phyloP scores from a whole-genome alignment of 768 basidiomycete genomes.

The Neoboletus magnificus region DNA sequence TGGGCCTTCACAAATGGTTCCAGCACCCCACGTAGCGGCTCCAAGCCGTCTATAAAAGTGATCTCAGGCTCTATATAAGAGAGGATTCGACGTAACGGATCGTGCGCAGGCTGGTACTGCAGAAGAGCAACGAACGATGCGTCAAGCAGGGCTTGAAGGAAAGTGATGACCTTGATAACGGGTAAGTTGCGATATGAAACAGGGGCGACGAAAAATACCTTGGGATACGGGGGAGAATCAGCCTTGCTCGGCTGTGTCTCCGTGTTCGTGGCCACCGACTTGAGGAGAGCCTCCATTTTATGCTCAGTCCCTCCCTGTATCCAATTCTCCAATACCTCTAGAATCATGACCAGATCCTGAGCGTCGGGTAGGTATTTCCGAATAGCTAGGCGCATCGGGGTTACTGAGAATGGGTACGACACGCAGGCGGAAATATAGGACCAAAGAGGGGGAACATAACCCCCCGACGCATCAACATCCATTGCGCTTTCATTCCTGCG shows the following conservation, averaged over 20 bases:
- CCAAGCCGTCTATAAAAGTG: conserved; percentile 44
- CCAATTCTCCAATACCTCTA: conserved; percentile 41
- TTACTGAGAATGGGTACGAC: conserved; percentile 38
- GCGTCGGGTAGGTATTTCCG: conserved; percentile 39
- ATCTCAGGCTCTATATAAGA: conserved; percentile 57
- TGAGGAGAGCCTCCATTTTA: conserved; percentile 20
- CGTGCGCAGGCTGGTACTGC: conserved; percentile 58
- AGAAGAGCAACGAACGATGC: conserved; percentile 67
- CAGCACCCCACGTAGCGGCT: conserved; percentile 56
- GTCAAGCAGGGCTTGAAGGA: conserved; percentile 68
- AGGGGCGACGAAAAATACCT: conserved; percentile 41
- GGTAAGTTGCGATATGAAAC: conserved; percentile 31
- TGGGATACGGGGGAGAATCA: conserved; percentile 26
- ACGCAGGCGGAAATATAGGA: conserved; percentile 39
- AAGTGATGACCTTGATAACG: conserved; percentile 50
- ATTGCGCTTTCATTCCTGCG: conserved; percentile 27
- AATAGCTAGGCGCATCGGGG: conserved; percentile 42
- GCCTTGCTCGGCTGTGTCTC: conserved; percentile 14
- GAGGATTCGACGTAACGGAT: conserved; percentile 47
- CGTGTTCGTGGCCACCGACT: conserved; percentile 15
- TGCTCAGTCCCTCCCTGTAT: conserved; percentile 31
- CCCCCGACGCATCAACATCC: conserved; percentile 36
- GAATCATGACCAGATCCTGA: conserved; percentile 36
- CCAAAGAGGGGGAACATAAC: conserved; percentile 34
- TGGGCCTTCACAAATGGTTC: conserved; percentile 62